Evolutionary conservation across 1,284 basidiomycete species (phyloP).

Genomic region (Leccinum pachyderme): DNA sequence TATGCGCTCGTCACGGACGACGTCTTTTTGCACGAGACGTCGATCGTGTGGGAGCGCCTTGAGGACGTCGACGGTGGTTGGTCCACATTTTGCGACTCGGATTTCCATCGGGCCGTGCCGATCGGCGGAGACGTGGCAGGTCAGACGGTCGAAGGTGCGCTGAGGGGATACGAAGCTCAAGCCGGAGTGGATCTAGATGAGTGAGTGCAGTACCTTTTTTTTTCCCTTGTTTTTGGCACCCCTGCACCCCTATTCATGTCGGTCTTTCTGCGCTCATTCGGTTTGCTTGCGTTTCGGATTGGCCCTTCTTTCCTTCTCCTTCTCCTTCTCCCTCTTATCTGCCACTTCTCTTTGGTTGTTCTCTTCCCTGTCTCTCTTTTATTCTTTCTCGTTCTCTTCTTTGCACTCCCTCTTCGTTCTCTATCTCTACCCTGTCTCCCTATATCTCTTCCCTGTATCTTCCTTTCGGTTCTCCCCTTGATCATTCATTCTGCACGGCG

Average conservation of each 20-base stretch:
- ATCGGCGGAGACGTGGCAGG: constrained; percentile 80
- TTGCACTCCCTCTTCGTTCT: background rate
- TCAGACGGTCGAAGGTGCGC: constrained; percentile 59
- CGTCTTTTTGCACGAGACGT: constrained; percentile 72
- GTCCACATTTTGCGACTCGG: constrained; percentile 73
- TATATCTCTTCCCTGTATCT: background rate
- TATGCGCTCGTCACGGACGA: constrained; percentile 85
- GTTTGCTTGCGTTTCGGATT: background rate
- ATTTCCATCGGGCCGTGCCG: constrained; percentile 62
- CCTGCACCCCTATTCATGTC: background rate
- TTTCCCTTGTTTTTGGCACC: background rate
- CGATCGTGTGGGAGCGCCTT: constrained; percentile 85
- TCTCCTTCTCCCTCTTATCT: background rate
- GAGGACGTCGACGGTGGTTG: constrained; percentile 82
- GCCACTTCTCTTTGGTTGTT: background rate
- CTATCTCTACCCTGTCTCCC: background rate
- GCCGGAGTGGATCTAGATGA: constrained; percentile 50
- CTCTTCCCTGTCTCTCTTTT: background rate
- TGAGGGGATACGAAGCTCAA: constrained; percentile 43
- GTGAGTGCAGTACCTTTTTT: constrained; percentile 30
- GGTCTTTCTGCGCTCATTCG: background rate
- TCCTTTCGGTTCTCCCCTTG: background rate
- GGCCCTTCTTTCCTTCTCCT: too few species aligned
- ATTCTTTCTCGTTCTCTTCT: too few species aligned
- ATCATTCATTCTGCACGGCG: background rate